phyloP scores from a whole-genome alignment of 2,329 filamentous ascomycete species.

The Paraphoma chrysanthemicola region DNA sequence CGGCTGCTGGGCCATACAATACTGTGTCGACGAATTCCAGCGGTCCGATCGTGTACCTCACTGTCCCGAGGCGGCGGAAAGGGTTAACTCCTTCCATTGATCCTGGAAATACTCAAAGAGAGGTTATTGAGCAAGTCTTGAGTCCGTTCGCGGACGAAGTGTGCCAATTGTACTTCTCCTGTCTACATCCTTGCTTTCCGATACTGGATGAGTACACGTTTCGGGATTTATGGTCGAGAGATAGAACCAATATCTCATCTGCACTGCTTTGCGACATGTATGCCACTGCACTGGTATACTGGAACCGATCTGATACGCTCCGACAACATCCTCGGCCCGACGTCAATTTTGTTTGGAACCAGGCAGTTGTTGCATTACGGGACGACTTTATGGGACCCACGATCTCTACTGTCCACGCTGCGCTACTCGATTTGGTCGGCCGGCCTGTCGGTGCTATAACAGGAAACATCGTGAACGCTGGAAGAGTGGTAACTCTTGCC shows the following conservation, averaged over 20 bases:
- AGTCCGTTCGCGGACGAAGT: conserved; percentile 12
- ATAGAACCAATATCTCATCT: conserved; percentile 19
- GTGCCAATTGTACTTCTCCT: conserved; percentile 17
- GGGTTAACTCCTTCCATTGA: conserved; percentile 15
- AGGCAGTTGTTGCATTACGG: conserved; percentile 21
- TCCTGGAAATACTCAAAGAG: conserved; percentile 20
- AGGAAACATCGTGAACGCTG: conserved; percentile 27
- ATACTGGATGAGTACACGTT: conserved; percentile 24
- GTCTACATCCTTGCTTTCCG: conserved; percentile 27
- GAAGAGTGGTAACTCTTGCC: conserved; percentile 25
- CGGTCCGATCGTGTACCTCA: conserved; percentile 26
- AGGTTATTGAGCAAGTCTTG: conserved; percentile 26
- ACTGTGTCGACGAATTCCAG: conserved; percentile 20
- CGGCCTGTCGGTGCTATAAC: conserved; percentile 24
- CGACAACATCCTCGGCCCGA: conserved; percentile 13
- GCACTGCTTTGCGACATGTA: conserved; percentile 25
- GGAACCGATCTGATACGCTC: conserved; percentile 16
- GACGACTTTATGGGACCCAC: conserved; percentile 29
- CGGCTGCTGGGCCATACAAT: conserved; percentile 9
- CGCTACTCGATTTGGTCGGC: conserved; percentile 25
- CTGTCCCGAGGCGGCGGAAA: conserved; percentile 19
- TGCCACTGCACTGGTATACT: conserved; percentile 19
- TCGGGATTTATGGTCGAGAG: conserved; percentile 15
- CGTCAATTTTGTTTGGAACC: conserved; percentile 26
- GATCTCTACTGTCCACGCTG: conserved; percentile 25